Conservation (phyloP, 1,284 basidiomycete species). For the Ganoderma multipileum region DNA sequence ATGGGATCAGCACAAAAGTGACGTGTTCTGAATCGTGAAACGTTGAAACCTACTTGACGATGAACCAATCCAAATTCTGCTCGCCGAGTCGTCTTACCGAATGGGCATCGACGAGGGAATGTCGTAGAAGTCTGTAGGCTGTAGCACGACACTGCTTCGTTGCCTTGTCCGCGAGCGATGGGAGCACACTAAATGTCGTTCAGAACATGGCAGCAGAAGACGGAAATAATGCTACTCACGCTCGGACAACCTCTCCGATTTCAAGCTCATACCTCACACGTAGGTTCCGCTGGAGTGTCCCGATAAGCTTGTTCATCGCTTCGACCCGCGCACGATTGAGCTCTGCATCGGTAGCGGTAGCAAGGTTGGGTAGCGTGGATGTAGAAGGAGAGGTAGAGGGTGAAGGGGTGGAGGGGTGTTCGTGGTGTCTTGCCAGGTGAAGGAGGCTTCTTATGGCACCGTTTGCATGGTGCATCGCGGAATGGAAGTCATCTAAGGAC, state of each 20-base stretch:
- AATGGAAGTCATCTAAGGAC: slow-evolving; percentile 69
- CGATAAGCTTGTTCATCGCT: slow-evolving; percentile 71
- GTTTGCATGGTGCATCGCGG: slow-evolving; percentile 67
- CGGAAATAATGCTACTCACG: slow-evolving; percentile 53
- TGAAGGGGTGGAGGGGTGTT: slow-evolving; percentile 35
- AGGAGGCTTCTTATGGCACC: slow-evolving; percentile 61
- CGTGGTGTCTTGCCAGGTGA: slow-evolving; percentile 24
- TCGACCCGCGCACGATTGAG: slow-evolving; percentile 64
- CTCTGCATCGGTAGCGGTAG: slow-evolving; percentile 51
- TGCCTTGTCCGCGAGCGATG: slow-evolving; percentile 78
- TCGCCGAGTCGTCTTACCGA: slow-evolving; percentile 65
- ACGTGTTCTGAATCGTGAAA: background rate
- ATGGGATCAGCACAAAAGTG: background rate
- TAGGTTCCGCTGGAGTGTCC: slow-evolving; percentile 76
- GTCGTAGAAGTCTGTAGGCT: slow-evolving; percentile 88
- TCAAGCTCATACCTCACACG: slow-evolving; percentile 82
- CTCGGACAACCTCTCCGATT: slow-evolving; percentile 72
- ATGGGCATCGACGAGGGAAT: slow-evolving; percentile 76
- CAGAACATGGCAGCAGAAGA: background rate
- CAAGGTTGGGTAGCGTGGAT: slow-evolving; percentile 41
- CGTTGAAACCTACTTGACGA: slow-evolving; percentile 70
- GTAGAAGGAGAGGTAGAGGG: slow-evolving; percentile 55
- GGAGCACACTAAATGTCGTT: slow-evolving; percentile 64
- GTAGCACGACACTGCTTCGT: slow-evolving; percentile 82
- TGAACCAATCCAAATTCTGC: slow-evolving; percentile 86